These are phyloP conservation scores for Pelargonium nanum DNA, from an alignment of 345 rosid genomes.

Conservation along the genomic window DNA sequence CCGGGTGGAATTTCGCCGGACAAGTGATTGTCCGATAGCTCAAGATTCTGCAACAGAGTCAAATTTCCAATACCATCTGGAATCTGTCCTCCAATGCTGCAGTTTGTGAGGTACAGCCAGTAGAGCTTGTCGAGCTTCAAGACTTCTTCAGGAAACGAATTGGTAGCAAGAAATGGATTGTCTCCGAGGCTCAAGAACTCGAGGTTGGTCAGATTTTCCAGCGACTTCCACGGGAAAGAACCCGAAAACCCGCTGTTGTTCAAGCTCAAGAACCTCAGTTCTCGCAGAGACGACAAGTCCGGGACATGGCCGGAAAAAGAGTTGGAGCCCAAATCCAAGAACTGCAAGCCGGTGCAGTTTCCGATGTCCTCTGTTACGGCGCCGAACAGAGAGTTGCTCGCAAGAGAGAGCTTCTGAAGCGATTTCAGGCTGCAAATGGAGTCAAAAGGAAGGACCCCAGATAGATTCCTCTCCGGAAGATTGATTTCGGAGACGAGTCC, in stretches of 20 bases:
- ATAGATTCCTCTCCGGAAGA: slow-evolving; percentile 34
- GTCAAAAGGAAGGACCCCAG: slow-evolving; percentile 44
- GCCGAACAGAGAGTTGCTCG: slow-evolving; percentile 41
- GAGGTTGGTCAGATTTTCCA: slow-evolving; percentile 38
- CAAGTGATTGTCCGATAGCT: slow-evolving; percentile 51
- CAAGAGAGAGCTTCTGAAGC: slow-evolving; percentile 42
- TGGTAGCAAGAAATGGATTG: slow-evolving; percentile 34
- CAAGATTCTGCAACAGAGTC: slow-evolving; percentile 44
- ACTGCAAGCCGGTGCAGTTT: slow-evolving; percentile 36
- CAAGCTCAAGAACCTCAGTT: slow-evolving; percentile 38
- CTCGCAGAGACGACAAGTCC: slow-evolving; percentile 32
- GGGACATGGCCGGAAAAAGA: slow-evolving; percentile 54
- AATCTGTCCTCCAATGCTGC: slow-evolving; percentile 61
- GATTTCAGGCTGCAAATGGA: slow-evolving; percentile 41
- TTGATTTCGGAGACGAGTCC: slow-evolving; percentile 46
- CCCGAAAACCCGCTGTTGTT: slow-evolving; percentile 63
- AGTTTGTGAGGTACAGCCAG: slow-evolving; percentile 64
- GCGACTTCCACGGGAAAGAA: slow-evolving; percentile 58
- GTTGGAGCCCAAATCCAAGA: slow-evolving; percentile 53
- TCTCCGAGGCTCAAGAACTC: slow-evolving; percentile 68
- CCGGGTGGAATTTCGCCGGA: slow-evolving; percentile 52
- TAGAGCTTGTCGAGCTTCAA: slow-evolving; percentile 36
- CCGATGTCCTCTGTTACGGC: slow-evolving; percentile 23
- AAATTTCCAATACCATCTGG: slow-evolving; percentile 56
- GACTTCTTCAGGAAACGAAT: slow-evolving; percentile 51